These are phyloP conservation scores for Xylaria bambusicola DNA, from an alignment of 495 filamentous ascomycete genomes.

Conservation along the genomic window DNA sequence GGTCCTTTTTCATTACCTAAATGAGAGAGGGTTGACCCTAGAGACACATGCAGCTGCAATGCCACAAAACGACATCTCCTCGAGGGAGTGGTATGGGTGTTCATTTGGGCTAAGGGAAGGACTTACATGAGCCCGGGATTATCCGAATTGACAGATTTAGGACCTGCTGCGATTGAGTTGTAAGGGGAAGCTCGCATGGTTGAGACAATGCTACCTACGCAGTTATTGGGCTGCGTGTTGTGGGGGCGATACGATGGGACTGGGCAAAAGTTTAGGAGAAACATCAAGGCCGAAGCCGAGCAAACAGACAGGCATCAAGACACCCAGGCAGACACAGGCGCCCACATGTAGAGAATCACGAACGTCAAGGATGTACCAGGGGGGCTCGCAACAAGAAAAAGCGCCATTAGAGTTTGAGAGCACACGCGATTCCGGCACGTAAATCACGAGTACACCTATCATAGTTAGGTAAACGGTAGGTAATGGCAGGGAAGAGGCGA, in stretches of 20 bases:
- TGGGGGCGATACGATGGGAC: background rate
- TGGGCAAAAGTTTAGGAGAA: too few relatives aligned
- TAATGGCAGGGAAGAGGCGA: background rate
- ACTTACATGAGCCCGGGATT: background rate
- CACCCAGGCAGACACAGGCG: too few relatives aligned
- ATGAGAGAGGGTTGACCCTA: background rate
- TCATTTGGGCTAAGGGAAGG: too few relatives aligned
- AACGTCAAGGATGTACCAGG: too few relatives aligned
- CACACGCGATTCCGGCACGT: background rate
- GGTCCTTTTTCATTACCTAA: background rate
- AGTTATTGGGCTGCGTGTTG: background rate
- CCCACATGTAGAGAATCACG: too few relatives aligned
- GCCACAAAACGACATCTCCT: background rate
- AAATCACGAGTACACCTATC: slow-evolving; percentile 10
- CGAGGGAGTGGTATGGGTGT: background rate
- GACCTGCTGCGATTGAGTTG: background rate
- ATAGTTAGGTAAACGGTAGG: background rate
- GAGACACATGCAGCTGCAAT: background rate
- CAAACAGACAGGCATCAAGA: too few relatives aligned
- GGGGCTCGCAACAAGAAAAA: too few relatives aligned
- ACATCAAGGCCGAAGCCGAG: too few relatives aligned
- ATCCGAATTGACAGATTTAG: background rate
- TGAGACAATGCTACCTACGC: too few relatives aligned
- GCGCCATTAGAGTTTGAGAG: background rate
- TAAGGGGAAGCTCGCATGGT: too few relatives aligned